Base-by-base conservation (phyloP, 257 asterid genomes). In the Salvia splendens region DNA sequence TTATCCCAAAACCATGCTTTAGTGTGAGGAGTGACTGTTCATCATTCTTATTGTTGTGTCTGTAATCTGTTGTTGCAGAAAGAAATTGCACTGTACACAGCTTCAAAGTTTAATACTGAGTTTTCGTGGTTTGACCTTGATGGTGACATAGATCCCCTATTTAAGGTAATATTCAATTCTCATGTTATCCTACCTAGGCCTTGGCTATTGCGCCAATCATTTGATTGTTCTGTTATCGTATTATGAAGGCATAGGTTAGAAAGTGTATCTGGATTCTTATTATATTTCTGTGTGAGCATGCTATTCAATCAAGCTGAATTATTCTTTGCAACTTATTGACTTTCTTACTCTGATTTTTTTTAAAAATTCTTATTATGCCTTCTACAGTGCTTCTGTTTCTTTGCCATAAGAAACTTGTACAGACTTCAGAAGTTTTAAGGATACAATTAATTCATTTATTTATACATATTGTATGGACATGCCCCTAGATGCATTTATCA, bases 91-190 rank as follows among this genome's bases (percentile, higher is more conserved):
- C 72, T 94, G 59, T 94, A 94, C 82, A 90, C 95, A 16, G 99
- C 97, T 64, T 90, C 99, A 64, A 94, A 85, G 87, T 85, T 88
- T 83, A 90, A 87, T 88, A 77, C 88, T 58, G 97, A 94, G 78
- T 94, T 94, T 79, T 85, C 91, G 54, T 88, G 96, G 96, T 94
- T 94, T 84, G 96, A 94, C 80, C 92, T 88, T 78, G 99, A 90
- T 77, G 99, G 95, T 35, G 96, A 93, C 76, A 93, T 94, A 78
- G 99, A 90, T 80, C 95, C 99, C 71, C 95, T 94, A 57, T 94
- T 94, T 78, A 94, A 94, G 97, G 99, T 94, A 88, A 77, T 72
- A 12, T 50, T 46, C 74, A 55, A 35, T 77, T 46, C 45, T 68
- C 53, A 65, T 46, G 24, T 56, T 57, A 45, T 67, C 58, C 42